Evolutionary conservation across 495 filamentous ascomycete genomes (phyloP), one percentile per base, ranked within the genome.

Genomic region (Staphylotrichum longicolle): DNA sequence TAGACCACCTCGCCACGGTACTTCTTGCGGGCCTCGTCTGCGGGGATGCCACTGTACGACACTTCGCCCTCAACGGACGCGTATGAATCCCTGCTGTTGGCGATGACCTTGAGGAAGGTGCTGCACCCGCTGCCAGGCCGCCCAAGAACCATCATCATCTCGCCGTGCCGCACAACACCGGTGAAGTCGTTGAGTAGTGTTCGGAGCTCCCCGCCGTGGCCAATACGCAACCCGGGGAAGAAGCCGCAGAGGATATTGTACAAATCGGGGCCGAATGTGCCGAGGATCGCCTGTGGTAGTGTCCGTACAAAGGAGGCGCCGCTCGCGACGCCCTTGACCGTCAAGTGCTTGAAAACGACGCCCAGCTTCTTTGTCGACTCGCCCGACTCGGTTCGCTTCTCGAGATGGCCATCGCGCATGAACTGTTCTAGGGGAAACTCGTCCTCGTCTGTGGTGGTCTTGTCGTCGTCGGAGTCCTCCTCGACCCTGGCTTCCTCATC

Each of bases 1-100:
- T 91, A 91, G 67, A 87, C 90, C 66, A 93, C 87, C 71, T 96
- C 89, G 41, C 89, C 89, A 48, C 88, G 82, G 74, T 90, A 93
- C 57, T 82, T 78, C 66, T 85, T 83, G 49, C 82, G 75, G 66
- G 89, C 86, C 63, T 89, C 85, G 34, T 83, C 78, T 1, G 89
- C 85, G 0, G 87, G 81, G 34, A 93, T 88, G 44, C 89, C 88
- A 62, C 89, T 89, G 66, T 93, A 94, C 27, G 79, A 83, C 35
- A 94, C 83, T 5, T 91, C 85, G 8, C 90, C 91, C 14, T 81
- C 75, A 32, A 94, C 87, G 3, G 77, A 80, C 1, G 87, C 87
- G 63, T 86, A 93, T 0, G 76, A 74, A 7, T 70, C 80, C 35
- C 87, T 81, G 58, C 91, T 82, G 64, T 93, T 93, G 54, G 88